phyloP scores from a whole-genome alignment of 768 basidiomycete genomes.

The Boletus sp. region DNA sequence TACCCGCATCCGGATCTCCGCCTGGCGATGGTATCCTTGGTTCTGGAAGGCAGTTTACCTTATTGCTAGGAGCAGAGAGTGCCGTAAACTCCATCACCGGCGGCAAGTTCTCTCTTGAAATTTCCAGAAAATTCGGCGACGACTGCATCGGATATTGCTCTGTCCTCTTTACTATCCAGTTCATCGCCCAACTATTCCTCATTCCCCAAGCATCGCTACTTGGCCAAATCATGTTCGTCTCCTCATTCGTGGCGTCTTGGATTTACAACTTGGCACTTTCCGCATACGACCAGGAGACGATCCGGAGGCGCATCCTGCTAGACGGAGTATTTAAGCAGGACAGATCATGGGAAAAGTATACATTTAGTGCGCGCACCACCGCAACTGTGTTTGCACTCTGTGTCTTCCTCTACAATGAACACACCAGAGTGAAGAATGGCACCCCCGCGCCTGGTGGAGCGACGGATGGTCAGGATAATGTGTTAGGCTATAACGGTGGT shows the following conservation, averaged over 20 bases:
- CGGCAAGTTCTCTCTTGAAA: constrained; percentile 1
- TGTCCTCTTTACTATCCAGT: not conserved
- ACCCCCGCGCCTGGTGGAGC: too few relatives aligned
- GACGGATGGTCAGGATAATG: too few relatives aligned
- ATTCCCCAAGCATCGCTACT: not conserved
- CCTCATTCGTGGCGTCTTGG: constrained; percentile 5
- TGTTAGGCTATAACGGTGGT: too few relatives aligned
- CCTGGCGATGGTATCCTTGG: constrained; percentile 19
- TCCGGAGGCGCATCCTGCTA: not conserved
- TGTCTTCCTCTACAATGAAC: not conserved
- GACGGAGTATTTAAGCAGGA: not conserved
- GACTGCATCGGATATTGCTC: not conserved
- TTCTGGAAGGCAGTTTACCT: not conserved
- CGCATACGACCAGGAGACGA: not conserved
- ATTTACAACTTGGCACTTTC: not conserved
- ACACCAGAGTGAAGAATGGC: too few relatives aligned
- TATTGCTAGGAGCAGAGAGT: not conserved
- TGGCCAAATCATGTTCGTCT: not conserved
- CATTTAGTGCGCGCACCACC: not conserved
- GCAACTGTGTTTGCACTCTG: constrained; percentile 7
- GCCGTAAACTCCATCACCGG: constrained; percentile 22
- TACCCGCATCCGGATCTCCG: constrained; percentile 9
- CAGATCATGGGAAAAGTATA: not conserved
- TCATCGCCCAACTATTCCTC: not conserved
- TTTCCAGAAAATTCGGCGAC: not conserved